A percentile compares a stretch with the other conserved stretches of the same genome.
Conservation (phyloP, 768 basidiomycete species). For the Auriscalpium vulgare region DNA sequence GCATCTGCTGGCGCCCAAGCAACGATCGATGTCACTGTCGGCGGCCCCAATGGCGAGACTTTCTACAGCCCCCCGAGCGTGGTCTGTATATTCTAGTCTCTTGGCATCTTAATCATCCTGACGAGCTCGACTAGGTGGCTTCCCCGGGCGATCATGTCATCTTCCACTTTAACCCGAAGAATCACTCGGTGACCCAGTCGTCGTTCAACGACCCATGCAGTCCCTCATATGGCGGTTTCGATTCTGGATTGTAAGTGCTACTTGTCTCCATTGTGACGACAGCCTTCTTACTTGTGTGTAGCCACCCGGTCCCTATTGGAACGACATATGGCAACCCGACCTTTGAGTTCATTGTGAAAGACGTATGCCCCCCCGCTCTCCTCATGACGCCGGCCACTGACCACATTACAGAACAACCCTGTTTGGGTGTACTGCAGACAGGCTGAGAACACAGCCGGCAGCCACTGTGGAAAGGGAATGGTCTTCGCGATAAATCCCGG, state of each 20-base stretch:
- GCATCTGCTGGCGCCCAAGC: neutral
- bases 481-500: constrained; percentile 23
- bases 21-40: neutral
- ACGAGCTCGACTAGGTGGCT: neutral
- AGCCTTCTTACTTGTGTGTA: neutral
- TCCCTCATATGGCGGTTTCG: constrained; percentile 15
- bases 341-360: constrained; percentile 19
- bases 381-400: neutral
- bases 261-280: neutral
- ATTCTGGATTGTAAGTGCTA: constrained; percentile 22
- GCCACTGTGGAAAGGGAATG: constrained; percentile 22
- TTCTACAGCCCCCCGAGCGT: constrained; percentile 1
- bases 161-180: constrained; percentile 22
- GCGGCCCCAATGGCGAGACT: neutral
- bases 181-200: constrained; percentile 24
- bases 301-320: constrained; percentile 18
- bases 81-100: neutral
- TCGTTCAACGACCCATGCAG: constrained; percentile 22
- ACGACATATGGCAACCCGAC: constrained; percentile 4
- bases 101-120: neutral
- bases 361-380: constrained; percentile 4
- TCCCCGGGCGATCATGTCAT: constrained; percentile 15
- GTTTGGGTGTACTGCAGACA: constrained; percentile 22
- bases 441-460: constrained; percentile 2
- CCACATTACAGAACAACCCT: constrained; percentile 8